phyloP scores from a whole-genome alignment of 495 filamentous ascomycete genomes.

The Annulohypoxylon moriforme region DNA sequence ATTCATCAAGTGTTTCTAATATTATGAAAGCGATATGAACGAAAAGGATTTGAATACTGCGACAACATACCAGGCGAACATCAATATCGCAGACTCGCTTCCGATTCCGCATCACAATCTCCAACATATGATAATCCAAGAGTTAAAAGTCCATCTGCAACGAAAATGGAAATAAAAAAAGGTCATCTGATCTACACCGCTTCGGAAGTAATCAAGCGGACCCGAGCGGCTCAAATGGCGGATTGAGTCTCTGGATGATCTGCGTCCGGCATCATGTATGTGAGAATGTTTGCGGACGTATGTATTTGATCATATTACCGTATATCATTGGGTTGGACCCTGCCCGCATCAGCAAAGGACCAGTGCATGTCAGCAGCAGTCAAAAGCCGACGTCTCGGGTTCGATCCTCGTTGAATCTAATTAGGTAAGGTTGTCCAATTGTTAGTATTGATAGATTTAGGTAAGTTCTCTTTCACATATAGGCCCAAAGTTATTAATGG shows the following conservation, averaged over 20 bases:
- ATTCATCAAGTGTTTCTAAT: background rate
- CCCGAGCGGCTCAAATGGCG: background rate
- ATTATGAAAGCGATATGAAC: background rate
- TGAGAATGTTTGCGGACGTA: background rate
- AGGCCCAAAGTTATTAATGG: background rate
- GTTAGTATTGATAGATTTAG: background rate
- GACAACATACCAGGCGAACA: background rate
- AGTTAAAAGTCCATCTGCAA: background rate
- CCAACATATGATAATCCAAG: background rate
- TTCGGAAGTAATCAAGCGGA: background rate
- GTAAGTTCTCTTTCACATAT: background rate
- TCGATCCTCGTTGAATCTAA: background rate
- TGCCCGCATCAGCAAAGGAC: slow-evolving; percentile 5
- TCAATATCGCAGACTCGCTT: background rate
- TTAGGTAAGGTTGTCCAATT: background rate
- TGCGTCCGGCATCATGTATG: background rate
- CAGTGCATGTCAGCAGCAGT: background rate
- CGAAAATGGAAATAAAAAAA: background rate
- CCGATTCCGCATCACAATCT: background rate
- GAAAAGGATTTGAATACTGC: background rate
- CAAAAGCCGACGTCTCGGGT: background rate
- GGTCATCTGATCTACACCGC: slow-evolving; percentile 10
- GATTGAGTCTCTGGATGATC: background rate
- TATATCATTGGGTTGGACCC: background rate
- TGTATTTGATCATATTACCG: background rate